These are phyloP conservation scores for Beauveria sp. DNA, from an alignment of 2,329 filamentous ascomycete species.

Conservation along the genomic window DNA sequence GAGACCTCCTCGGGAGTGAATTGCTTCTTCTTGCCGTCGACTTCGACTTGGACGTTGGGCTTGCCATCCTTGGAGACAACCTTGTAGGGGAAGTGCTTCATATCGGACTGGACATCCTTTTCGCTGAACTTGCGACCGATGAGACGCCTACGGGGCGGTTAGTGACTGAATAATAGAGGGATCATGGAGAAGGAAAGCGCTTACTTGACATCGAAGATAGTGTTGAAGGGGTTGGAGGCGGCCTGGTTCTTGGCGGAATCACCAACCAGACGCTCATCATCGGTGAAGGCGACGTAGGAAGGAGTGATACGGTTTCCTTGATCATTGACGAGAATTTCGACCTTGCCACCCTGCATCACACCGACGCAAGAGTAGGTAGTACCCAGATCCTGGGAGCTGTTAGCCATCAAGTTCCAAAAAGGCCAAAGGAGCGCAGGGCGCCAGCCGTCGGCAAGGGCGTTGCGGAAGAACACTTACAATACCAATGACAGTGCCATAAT, in stretches of 20 bases:
- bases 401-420: slow-evolving; percentile 13
- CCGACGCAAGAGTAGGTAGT: slow-evolving; percentile 86
- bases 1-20: slow-evolving; percentile 78
- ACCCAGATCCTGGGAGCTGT: slow-evolving; percentile 60
- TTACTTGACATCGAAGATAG: slow-evolving; percentile 79
- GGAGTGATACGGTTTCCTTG: slow-evolving; percentile 95
- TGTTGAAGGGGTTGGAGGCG: slow-evolving; percentile 67
- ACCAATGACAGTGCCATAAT: slow-evolving; percentile 85
- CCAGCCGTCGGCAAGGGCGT: background rate
- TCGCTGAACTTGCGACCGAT: slow-evolving; percentile 79
- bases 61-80: slow-evolving; percentile 85
- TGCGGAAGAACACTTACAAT: slow-evolving; percentile 50
- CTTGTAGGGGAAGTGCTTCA: slow-evolving; percentile 99
- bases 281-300: slow-evolving; percentile 92
- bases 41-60: slow-evolving; percentile 72
- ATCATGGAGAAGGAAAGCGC: slow-evolving; percentile 20
- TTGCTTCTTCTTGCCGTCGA: slow-evolving; percentile 55
- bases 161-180: slow-evolving; percentile 9
- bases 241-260: slow-evolving; percentile 97
- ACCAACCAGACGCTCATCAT: slow-evolving; percentile 93
- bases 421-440: background rate
- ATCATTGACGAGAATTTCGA: slow-evolving; percentile 93
- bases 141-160: slow-evolving; percentile 52
- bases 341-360: slow-evolving; percentile 93
- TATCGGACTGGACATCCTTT: slow-evolving; percentile 82